A percentile compares a stretch with the other conserved stretches of the same genome.
These are phyloP conservation scores for Tetrapisispora arboricola DNA, from an alignment of 805 yeast species.

Conservation along the genomic window DNA sequence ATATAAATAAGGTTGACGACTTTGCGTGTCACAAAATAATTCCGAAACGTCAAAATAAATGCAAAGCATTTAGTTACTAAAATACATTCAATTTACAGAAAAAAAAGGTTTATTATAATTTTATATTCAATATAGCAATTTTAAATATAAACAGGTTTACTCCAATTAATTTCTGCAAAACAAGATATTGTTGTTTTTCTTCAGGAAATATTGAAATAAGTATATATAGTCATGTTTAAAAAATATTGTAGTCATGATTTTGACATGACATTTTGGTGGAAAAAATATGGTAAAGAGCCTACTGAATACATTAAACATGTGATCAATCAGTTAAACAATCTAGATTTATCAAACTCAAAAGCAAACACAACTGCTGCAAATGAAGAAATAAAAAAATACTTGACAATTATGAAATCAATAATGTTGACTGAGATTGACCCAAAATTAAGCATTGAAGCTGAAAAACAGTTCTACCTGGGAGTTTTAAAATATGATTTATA, in stretches of 20 bases:
- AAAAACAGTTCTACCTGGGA: slow-evolving; percentile 69
- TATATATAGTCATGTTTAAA: slow-evolving; percentile 14
- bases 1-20: no score
- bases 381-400: slow-evolving; percentile 62
- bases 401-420: slow-evolving; percentile 54
- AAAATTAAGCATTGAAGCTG: slow-evolving; percentile 52
- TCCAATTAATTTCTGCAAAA: no score
- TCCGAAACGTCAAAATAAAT: no score
- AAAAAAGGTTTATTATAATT: no score
- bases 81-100: no score
- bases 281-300: slow-evolving; percentile 83
- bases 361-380: slow-evolving; percentile 38
- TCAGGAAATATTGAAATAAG: neutral
- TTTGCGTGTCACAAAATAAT: neutral
- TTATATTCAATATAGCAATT: neutral
- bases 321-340: slow-evolving; percentile 59
- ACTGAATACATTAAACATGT: slow-evolving; percentile 69
- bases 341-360: slow-evolving; percentile 16
- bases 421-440: slow-evolving; percentile 53
- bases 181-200: no score
- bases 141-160: neutral
- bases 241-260: slow-evolving; percentile 22
- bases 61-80: no score
- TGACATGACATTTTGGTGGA: slow-evolving; percentile 81
- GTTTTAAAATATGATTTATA: slow-evolving; percentile 63